These are phyloP conservation scores for Baorangia bicolor DNA, from an alignment of 768 basidiomycete species.

Conservation along the genomic window DNA sequence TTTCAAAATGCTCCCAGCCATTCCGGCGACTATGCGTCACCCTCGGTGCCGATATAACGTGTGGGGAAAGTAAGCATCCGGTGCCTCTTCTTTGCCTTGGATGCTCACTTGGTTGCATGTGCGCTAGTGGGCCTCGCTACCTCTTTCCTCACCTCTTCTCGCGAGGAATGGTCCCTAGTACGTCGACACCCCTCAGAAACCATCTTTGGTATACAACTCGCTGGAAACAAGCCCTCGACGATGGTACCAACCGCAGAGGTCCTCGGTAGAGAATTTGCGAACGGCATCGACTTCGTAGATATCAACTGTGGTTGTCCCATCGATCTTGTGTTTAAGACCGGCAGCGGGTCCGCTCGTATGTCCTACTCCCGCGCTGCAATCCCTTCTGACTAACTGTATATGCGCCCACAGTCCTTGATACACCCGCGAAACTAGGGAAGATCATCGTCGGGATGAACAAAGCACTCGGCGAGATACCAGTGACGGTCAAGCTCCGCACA, in stretches of 20 bases:
- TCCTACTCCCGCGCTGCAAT: constrained; percentile 16
- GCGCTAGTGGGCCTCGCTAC: constrained; percentile 88
- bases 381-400: not conserved
- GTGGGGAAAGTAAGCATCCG: constrained; percentile 73
- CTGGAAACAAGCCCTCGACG: constrained; percentile 79
- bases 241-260: constrained; percentile 83
- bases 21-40: constrained; percentile 88
- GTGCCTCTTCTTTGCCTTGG: not conserved
- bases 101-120: not conserved
- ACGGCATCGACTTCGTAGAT: constrained; percentile 85
- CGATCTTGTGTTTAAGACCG: constrained; percentile 89
- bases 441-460: constrained; percentile 90
- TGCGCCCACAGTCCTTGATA: constrained; percentile 68
- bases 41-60: constrained; percentile 92
- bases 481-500: constrained; percentile 89
- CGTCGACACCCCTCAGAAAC: constrained; percentile 83
- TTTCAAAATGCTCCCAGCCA: constrained; percentile 49
- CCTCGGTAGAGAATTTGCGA: constrained; percentile 64
- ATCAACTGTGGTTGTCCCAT: constrained; percentile 98
- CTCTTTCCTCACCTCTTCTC: constrained; percentile 84
- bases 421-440: constrained; percentile 77
- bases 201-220: constrained; percentile 90
- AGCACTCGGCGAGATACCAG: constrained; percentile 86
- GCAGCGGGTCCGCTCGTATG: constrained; percentile 87
- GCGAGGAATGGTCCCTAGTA: constrained; percentile 94